Evolutionary conservation across 805 yeast species (phyloP).

Genomic region (Candida wancherniae): DNA sequence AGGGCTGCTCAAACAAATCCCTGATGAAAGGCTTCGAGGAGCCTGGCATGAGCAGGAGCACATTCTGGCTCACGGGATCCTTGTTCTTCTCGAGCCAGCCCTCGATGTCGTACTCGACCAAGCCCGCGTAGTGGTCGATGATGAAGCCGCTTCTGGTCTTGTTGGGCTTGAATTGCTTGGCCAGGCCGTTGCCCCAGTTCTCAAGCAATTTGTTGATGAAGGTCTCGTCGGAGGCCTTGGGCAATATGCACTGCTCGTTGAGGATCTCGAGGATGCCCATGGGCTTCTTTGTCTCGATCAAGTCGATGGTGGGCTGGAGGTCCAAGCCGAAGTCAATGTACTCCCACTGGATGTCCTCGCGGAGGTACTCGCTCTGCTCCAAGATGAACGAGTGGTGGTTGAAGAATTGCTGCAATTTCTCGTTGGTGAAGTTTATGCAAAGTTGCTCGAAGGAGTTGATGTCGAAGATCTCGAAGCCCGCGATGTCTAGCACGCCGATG

Average conservation of each 20-base stretch:
- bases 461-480: conserved; percentile 58
- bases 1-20: conserved; percentile 41
- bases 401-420: conserved; percentile 56
- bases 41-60: conserved; percentile 53
- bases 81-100: conserved; percentile 94
- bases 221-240: conserved; percentile 77
- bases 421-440: conserved; percentile 58
- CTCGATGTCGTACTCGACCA: conserved; percentile 87
- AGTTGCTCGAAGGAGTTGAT: conserved; percentile 56
- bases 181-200: conserved; percentile 51
- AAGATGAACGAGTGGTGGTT: conserved; percentile 58
- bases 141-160: conserved; percentile 74
- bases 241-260: conserved; percentile 94
- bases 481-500: conserved; percentile 57
- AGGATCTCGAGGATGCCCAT: conserved; percentile 81
- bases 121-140: conserved; percentile 91
- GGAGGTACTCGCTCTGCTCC: conserved; percentile 55
- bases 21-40: conserved; percentile 57
- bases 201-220: conserved; percentile 74
- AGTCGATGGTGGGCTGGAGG: conserved; percentile 87
- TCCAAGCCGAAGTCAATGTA: conserved; percentile 94
- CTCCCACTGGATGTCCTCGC: conserved; percentile 59
- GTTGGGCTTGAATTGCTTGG: conserved; percentile 61
- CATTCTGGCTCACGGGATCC: conserved; percentile 82
- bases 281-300: conserved; percentile 72